These are phyloP conservation scores for Clitopilus passeckerianus DNA, from an alignment of 768 basidiomycete species.

Conservation along the genomic window DNA sequence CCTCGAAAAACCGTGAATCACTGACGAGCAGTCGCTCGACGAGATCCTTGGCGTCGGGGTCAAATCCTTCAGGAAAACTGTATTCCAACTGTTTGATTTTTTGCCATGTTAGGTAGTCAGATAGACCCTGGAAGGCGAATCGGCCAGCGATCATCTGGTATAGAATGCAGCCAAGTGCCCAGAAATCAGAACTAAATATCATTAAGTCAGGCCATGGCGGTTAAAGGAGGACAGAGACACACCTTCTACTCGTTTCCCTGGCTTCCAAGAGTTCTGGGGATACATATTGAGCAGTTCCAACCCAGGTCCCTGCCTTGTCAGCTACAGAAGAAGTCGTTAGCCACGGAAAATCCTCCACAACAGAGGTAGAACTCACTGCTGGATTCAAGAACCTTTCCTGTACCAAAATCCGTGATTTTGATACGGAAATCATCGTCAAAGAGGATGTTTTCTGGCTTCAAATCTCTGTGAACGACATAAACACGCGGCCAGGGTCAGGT, in stretches of 20 bases:
- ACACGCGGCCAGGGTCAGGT: background rate
- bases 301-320: constrained; percentile 62
- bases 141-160: constrained; percentile 91
- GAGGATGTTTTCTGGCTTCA: constrained; percentile 86
- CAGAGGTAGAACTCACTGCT: constrained; percentile 36
- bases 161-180: constrained; percentile 93
- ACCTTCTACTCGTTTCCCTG: constrained; percentile 77
- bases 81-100: constrained; percentile 90
- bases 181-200: constrained; percentile 75
- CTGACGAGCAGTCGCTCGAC: constrained; percentile 72
- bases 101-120: constrained; percentile 93
- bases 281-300: constrained; percentile 89
- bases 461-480: constrained; percentile 39
- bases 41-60: constrained; percentile 75
- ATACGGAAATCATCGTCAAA: constrained; percentile 84
- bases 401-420: constrained; percentile 97
- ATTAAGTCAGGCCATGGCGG: constrained; percentile 6
- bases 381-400: constrained; percentile 69
- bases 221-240: constrained; percentile 9
- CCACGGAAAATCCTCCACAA: constrained; percentile 21
- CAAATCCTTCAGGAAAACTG: constrained; percentile 82
- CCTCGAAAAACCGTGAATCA: constrained; percentile 1
- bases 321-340: constrained; percentile 27
- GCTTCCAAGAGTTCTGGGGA: constrained; percentile 79
- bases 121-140: constrained; percentile 87